These are phyloP conservation scores for Brassica incana DNA, from an alignment of 345 rosid species.

Conservation along the genomic window DNA sequence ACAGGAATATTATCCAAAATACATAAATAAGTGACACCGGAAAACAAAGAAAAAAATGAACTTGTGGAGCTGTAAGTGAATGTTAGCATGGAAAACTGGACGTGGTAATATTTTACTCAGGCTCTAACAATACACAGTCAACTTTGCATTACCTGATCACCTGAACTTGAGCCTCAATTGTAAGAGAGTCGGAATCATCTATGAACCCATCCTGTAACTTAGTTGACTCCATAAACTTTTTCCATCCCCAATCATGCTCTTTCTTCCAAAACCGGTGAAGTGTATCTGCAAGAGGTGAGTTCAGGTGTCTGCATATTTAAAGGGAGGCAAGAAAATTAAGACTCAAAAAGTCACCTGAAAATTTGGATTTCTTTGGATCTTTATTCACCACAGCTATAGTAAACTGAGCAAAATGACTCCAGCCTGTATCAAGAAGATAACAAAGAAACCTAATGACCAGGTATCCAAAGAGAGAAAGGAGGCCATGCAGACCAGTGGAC, in stretches of 20 bases:
- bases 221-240: constrained; percentile 93
- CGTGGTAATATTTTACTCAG: not conserved
- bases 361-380: constrained; percentile 84
- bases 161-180: constrained; percentile 95
- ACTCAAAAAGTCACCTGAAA: constrained; percentile 56
- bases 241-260: constrained; percentile 99
- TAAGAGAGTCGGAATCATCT: constrained; percentile 76
- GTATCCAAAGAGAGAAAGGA: constrained; percentile 10
- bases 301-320: constrained; percentile 33
- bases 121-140: constrained; percentile 8
- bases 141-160: constrained; percentile 68
- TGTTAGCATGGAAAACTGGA: not conserved
- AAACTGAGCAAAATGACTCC: constrained; percentile 99
- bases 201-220: constrained; percentile 88
- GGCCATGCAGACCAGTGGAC: constrained; percentile 3
- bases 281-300: constrained; percentile 63
- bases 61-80: constrained; percentile 6
- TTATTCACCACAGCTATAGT: constrained; percentile 96
- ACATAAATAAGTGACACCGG: constrained; percentile 6
- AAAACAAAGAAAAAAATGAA: constrained; percentile 2
- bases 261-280: constrained; percentile 97
- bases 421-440: constrained; percentile 54
- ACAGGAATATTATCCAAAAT: not conserved
- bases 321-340: not conserved
- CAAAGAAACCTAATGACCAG: constrained; percentile 16